Percentiles rank a stretch among this genome's conserved stretches.
Conservation (phyloP, 257 asterid species). For the Pogostemon cablin region DNA sequence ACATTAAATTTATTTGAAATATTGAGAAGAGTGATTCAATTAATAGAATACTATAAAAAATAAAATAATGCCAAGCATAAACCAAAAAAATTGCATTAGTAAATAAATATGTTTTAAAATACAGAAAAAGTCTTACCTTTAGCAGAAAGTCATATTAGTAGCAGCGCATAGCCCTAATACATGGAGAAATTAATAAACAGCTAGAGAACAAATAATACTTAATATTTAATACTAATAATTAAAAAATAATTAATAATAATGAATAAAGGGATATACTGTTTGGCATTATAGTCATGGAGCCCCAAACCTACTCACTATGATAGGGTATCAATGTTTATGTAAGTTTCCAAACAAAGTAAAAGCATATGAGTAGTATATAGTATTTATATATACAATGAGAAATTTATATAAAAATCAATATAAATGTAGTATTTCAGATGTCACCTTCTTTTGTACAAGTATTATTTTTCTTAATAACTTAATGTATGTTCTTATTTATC, state of each 20-base stretch:
- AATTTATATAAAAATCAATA: too few species aligned
- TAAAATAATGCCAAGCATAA: not conserved
- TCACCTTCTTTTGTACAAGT: too few species aligned
- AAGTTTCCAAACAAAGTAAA: slow-evolving; percentile 16
- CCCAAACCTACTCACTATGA: slow-evolving; percentile 59
- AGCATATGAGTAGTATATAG: not conserved
- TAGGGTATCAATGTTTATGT: slow-evolving; percentile 32
- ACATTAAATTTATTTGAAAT: too few species aligned
- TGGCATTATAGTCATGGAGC: slow-evolving; percentile 59
- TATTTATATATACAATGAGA: too few species aligned
- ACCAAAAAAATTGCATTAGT: not conserved
- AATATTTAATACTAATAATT: too few species aligned
- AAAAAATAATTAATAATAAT: too few species aligned
- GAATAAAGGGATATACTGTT: slow-evolving; percentile 24
- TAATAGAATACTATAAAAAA: too few species aligned
- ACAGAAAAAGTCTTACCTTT: slow-evolving; percentile 19
- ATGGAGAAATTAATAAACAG: slow-evolving; percentile 13
- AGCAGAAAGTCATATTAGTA: slow-evolving; percentile 37
- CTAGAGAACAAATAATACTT: slow-evolving; percentile 14
- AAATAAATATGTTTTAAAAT: not conserved
- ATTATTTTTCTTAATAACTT: too few species aligned
- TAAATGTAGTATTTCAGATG: too few species aligned
- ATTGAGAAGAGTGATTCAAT: too few species aligned
- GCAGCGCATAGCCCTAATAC: slow-evolving; percentile 1
- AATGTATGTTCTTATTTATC: too few species aligned